Base-by-base conservation (phyloP, 768 basidiomycete species). In the Russula ochroleuca region DNA sequence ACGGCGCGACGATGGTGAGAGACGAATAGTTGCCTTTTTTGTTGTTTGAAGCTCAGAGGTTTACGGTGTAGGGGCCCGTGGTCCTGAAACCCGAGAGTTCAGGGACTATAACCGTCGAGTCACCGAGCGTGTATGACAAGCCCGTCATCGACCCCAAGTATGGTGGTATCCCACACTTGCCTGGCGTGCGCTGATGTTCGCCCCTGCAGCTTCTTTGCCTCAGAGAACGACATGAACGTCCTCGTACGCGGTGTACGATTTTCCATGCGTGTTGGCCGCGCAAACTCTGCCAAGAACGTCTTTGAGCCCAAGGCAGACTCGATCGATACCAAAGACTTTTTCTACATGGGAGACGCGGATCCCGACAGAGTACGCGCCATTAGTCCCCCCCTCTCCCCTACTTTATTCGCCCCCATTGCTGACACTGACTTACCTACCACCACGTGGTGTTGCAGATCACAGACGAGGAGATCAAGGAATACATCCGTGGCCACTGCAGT, bases 391-490 rank as follows among this genome's bases (percentile, higher is more conserved):
- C 10, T 2, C n/a, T 11, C 23, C 38, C 5, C 19, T 14, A 19
- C 9, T 15, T 35, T 51, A 8, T 10, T 6, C 35, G 35, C 8
- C 35, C 33, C 13, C 15, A 8, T n/a, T 40, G 38, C 31, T n/a
- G 25, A 55, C 5, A 15, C 40, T 43, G 63, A 60, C 23, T 31
- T 40, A 41, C n/a, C 19, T 14, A 33, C 37, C 35, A 19, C 23
- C 25, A 3, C 56, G 28, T n/a, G 37, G 23, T 21, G 15, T 19
- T 21, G 17, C 28, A 66, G 61, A 38, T 65, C 48, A 68, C 67
- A 31, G 67, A 68, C 43, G 67, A 67, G 31, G 69, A 70, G 45
- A 67, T 68, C 43, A 61, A 62, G 38, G 59, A 54, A 15, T 70
- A 23, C 55, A 60, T 68, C 6, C 67, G 41, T 4, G 2, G 14